Percentiles rank a stretch among this genome's conserved stretches.
phyloP scores from a whole-genome alignment of 176 grass and related monocot genomes.

The Triticum dicoccoides region DNA sequence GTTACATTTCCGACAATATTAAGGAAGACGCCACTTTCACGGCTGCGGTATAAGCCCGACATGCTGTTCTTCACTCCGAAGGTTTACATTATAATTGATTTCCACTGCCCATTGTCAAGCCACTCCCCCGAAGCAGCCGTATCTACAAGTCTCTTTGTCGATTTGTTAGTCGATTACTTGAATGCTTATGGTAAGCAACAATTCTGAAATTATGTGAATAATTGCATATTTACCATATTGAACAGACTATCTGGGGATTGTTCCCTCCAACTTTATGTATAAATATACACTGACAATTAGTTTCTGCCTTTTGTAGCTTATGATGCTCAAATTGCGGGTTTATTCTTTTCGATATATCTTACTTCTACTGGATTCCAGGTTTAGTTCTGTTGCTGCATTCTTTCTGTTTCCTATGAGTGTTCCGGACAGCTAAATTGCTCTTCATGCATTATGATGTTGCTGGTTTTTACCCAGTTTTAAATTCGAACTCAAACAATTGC shows the following conservation, averaged over 20 bases:
- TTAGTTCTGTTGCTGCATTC: slow-evolving; percentile 2
- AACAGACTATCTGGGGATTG: neutral
- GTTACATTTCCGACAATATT: slow-evolving; percentile 62
- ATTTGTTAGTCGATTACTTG: slow-evolving; percentile 86
- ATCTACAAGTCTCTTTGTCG: slow-evolving; percentile 59
- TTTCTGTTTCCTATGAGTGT: slow-evolving; percentile 17
- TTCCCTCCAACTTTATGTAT: slow-evolving; percentile 7
- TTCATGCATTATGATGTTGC: slow-evolving; percentile 9
- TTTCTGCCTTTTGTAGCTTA: slow-evolving; percentile 65
- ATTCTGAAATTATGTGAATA: slow-evolving; percentile 10
- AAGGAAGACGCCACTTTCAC: slow-evolving; percentile 71
- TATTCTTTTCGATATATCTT: slow-evolving; percentile 66
- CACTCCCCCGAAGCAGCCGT: slow-evolving; percentile 72
- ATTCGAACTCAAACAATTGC: slow-evolving; percentile 1
- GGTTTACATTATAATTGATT: slow-evolving; percentile 76
- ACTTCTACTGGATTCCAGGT: slow-evolving; percentile 82
- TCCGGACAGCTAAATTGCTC: neutral
- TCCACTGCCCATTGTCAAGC: slow-evolving; percentile 88
- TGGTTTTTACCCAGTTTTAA: neutral
- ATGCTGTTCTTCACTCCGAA: slow-evolving; percentile 76
- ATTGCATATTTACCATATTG: slow-evolving; percentile 5
- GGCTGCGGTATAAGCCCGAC: slow-evolving; percentile 92
- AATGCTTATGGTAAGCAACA: slow-evolving; percentile 85
- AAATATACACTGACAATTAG: slow-evolving; percentile 5
- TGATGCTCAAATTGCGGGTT: slow-evolving; percentile 81